Evolutionary conservation across 768 basidiomycete species (phyloP).

Genomic region (Dioszegia crocea): DNA sequence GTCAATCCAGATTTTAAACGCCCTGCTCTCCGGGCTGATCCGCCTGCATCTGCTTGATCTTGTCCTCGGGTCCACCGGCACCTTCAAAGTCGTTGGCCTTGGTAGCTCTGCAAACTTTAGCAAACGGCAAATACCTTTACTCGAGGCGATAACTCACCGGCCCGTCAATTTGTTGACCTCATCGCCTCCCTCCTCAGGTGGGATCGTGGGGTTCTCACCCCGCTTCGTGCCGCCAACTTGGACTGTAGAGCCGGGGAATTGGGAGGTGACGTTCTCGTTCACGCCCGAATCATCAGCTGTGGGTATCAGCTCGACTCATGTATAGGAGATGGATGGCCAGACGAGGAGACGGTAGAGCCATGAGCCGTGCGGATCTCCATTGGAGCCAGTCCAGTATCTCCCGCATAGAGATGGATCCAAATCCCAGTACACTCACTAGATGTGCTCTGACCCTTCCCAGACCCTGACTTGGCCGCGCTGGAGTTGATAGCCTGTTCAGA

Average conservation of each 20-base stretch:
- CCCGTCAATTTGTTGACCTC: conserved; percentile 27
- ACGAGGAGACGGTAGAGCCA: no score
- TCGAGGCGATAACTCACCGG: conserved; percentile 14
- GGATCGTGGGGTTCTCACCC: conserved; percentile 35
- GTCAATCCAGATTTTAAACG: no score
- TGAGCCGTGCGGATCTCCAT: no score
- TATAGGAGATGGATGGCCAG: no score
- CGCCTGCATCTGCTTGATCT: conserved; percentile 15
- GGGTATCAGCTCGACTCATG: not conserved
- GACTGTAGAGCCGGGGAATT: conserved; percentile 38
- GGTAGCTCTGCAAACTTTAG: conserved; percentile 20
- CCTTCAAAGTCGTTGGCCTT: conserved; percentile 35
- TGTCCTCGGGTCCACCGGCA: conserved; percentile 31
- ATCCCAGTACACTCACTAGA: conserved; percentile 28
- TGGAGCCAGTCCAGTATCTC: no score
- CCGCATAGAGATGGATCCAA: not conserved
- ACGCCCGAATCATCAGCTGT: conserved; percentile 29
- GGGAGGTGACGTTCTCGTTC: conserved; percentile 32
- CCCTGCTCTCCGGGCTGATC: conserved; percentile 31
- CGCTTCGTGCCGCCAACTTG: conserved; percentile 33
- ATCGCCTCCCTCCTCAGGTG: conserved; percentile 29
- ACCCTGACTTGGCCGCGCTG: conserved; percentile 5
- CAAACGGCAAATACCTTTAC: no score
- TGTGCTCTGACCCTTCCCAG: conserved; percentile 16
- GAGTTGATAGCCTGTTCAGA: conserved; percentile 26